phyloP scores from a whole-genome alignment of 768 basidiomycete species.

The Chalciporus sphaerocephalus region DNA sequence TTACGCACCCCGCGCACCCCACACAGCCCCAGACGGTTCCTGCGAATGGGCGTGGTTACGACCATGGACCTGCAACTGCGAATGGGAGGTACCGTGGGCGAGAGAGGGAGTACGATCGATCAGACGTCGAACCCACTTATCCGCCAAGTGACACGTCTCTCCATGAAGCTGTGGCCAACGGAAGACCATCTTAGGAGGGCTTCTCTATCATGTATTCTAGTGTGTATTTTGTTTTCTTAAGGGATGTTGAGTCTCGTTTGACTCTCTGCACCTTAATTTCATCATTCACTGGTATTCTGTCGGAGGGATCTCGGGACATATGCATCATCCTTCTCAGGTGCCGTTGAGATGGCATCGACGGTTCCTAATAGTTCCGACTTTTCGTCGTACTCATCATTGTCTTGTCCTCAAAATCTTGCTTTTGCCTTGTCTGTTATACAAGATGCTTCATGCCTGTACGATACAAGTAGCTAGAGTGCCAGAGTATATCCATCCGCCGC shows the following conservation, averaged over 20 bases:
- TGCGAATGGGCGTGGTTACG: conserved; percentile 24
- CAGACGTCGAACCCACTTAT: conserved; percentile 16
- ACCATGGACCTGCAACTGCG: conserved; percentile 6
- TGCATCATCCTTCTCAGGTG: not conserved
- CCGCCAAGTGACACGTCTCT: conserved; percentile 20
- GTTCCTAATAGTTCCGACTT: too few relatives aligned
- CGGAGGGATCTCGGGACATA: not conserved
- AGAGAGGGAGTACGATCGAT: conserved; percentile 23
- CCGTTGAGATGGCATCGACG: too few relatives aligned
- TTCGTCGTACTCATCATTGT: too few relatives aligned
- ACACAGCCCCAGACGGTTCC: conserved; percentile 9
- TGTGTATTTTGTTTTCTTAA: not conserved
- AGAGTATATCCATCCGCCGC: too few relatives aligned
- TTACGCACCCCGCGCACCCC: conserved; percentile 7
- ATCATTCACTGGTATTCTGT: not conserved
- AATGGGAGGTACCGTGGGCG: conserved; percentile 28
- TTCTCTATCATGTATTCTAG: not conserved
- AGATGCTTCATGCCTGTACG: too few relatives aligned
- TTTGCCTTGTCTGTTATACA: too few relatives aligned
- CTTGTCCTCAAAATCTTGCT: too few relatives aligned
- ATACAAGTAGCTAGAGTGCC: too few relatives aligned
- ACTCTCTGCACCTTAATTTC: not conserved
- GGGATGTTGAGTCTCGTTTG: not conserved
- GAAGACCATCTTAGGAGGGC: conserved; percentile 21
- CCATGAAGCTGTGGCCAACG: conserved; percentile 21